Evolutionary conservation across 2,329 filamentous ascomycete species (phyloP).

Genomic region (Dendryphion nanum): DNA sequence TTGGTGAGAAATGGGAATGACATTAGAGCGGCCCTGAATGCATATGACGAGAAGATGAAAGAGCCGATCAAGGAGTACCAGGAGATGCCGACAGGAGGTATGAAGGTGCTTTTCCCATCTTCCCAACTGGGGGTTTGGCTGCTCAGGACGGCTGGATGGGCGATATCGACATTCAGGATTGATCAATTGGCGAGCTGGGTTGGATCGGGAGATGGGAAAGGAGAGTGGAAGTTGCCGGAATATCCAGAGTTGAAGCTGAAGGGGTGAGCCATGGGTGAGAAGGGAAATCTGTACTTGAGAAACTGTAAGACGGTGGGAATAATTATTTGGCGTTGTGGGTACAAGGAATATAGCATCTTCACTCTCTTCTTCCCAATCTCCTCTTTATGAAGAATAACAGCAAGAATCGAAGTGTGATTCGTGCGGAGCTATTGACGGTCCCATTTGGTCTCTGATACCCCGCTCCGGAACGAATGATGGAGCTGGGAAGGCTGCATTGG

Average conservation of each 20-base stretch:
- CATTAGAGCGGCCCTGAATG: conserved; percentile 17
- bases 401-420: too few species aligned
- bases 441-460: too few species aligned
- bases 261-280: too few species aligned
- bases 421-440: too few species aligned
- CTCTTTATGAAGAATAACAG: too few species aligned
- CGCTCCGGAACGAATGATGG: too few species aligned
- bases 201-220: not conserved
- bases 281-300: too few species aligned
- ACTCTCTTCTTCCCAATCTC: too few species aligned
- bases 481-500: too few species aligned
- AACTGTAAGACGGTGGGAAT: too few species aligned
- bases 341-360: too few species aligned
- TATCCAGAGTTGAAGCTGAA: conserved; percentile 2
- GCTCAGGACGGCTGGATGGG: conserved; percentile 27
- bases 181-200: conserved; percentile 33
- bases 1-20: conserved; percentile 8
- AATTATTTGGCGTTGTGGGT: too few species aligned
- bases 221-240: not conserved
- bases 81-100: conserved; percentile 4
- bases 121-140: conserved; percentile 32
- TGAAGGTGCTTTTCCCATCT: conserved; percentile 20
- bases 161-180: conserved; percentile 34
- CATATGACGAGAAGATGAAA: conserved; percentile 19
- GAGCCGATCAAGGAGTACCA: conserved; percentile 19